These are phyloP conservation scores for Aureobasidium vineae DNA, from an alignment of 2,329 filamentous ascomycete species.

Conservation along the genomic window DNA sequence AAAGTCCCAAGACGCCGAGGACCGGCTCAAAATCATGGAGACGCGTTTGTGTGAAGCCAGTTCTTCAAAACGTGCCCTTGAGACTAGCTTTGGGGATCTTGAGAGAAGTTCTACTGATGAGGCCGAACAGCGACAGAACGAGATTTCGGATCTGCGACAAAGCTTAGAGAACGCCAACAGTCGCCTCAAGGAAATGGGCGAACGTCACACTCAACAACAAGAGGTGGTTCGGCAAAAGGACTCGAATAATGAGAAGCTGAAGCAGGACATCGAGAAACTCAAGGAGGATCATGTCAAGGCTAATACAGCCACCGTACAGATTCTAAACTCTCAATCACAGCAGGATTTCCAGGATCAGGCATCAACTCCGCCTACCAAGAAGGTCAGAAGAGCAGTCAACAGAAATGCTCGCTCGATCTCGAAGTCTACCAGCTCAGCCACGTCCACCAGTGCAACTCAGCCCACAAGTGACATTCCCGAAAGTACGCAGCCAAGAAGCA, in stretches of 20 bases:
- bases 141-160: background rate
- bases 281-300: background rate
- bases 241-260: background rate
- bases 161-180: background rate
- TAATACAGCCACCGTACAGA: background rate
- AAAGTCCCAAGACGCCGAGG: background rate
- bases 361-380: background rate
- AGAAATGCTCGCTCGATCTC: background rate
- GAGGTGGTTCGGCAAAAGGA: background rate
- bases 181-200: constrained; percentile 10
- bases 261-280: constrained; percentile 13
- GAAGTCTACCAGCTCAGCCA: background rate
- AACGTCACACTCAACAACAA: background rate
- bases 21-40: background rate
- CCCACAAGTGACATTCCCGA: background rate
- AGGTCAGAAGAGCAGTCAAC: constrained; percentile 15
- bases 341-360: background rate
- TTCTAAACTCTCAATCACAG: background rate
- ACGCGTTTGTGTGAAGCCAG: background rate
- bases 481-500: background rate
- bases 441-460: background rate
- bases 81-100: background rate
- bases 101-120: background rate
- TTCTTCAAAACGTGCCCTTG: background rate
- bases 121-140: background rate